Evolutionary conservation across 768 basidiomycete genomes (phyloP).

Genomic region (Erythrobasidium yunnanense): DNA sequence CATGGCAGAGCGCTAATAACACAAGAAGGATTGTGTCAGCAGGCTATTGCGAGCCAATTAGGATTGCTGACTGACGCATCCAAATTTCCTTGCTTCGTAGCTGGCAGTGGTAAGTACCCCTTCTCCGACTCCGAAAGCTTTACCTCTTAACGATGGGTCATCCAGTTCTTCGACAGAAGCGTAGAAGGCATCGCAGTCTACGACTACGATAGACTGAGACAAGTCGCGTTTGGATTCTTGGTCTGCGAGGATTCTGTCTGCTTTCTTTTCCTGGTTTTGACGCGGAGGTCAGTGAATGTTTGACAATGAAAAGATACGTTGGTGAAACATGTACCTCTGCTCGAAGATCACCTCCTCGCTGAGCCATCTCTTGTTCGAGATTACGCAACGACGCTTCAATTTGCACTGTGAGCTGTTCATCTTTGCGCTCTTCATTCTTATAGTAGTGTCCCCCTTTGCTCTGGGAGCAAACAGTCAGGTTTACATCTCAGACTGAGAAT

Average conservation of each 20-base stretch:
- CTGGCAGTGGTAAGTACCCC: constrained; percentile 73
- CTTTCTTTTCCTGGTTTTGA: constrained; percentile 8
- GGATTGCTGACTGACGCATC: constrained; percentile 16
- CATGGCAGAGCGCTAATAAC: constrained; percentile 88
- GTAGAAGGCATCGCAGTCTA: constrained; percentile 93
- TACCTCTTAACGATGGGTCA: constrained; percentile 41
- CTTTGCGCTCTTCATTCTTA: constrained; percentile 25
- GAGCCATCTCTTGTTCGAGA: background rate
- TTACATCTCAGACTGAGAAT: background rate
- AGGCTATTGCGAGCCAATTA: background rate
- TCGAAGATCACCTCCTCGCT: background rate
- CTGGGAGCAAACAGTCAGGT: background rate
- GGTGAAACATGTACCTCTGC: too few relatives aligned
- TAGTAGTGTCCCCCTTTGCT: constrained; percentile 25
- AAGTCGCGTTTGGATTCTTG: constrained; percentile 48
- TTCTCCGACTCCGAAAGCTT: constrained; percentile 56
- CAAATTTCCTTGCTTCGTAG: constrained; percentile 35
- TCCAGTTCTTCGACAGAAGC: constrained; percentile 53
- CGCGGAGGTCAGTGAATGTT: too few relatives aligned
- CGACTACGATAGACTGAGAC: constrained; percentile 73
- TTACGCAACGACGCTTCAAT: background rate
- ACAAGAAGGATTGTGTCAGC: constrained; percentile 51
- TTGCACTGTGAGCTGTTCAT: constrained; percentile 18
- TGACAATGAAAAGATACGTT: too few relatives aligned
- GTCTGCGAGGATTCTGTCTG: constrained; percentile 17